Evolutionary conservation across 306 rosid genomes (phyloP).

Genomic region (Nissolia schottii): DNA sequence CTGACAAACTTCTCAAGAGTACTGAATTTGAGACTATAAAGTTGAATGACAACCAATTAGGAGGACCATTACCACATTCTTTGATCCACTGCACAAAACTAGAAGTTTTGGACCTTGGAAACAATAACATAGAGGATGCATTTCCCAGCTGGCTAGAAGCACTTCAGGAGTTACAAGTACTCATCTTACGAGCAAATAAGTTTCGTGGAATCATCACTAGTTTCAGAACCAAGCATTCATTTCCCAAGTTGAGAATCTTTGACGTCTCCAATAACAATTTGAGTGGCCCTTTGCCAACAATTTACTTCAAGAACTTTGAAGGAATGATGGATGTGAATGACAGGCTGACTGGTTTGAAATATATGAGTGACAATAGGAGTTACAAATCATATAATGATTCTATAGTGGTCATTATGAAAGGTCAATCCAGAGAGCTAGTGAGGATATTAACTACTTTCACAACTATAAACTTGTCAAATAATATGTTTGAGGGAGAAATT

Average conservation of each 20-base stretch:
- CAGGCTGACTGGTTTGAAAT: not conserved
- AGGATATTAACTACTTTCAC: constrained; percentile 14
- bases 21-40: not conserved
- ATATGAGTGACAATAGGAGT: fast-evolving
- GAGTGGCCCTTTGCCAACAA: constrained; percentile 13
- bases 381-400: not conserved
- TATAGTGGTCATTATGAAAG: constrained; percentile 20
- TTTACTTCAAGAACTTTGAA: constrained; percentile 12
- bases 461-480: constrained; percentile 29
- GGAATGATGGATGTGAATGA: constrained; percentile 20
- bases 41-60: constrained; percentile 27
- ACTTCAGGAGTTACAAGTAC: constrained; percentile 24
- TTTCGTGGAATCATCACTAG: constrained; percentile 30
- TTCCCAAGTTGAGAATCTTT: not conserved
- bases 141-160: constrained; percentile 37
- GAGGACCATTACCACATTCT: constrained; percentile 21
- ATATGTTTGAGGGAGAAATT: constrained; percentile 29
- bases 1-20: not conserved
- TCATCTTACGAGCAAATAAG: constrained; percentile 29
- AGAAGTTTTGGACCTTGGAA: constrained; percentile 37
- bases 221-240: not conserved
- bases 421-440: not conserved
- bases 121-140: constrained; percentile 23
- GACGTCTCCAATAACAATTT: constrained; percentile 3
- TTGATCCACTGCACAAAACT: not conserved